These are phyloP conservation scores for Aegilops longissima DNA, from an alignment of 176 grass and related monocot genomes.

Conservation along the genomic window DNA sequence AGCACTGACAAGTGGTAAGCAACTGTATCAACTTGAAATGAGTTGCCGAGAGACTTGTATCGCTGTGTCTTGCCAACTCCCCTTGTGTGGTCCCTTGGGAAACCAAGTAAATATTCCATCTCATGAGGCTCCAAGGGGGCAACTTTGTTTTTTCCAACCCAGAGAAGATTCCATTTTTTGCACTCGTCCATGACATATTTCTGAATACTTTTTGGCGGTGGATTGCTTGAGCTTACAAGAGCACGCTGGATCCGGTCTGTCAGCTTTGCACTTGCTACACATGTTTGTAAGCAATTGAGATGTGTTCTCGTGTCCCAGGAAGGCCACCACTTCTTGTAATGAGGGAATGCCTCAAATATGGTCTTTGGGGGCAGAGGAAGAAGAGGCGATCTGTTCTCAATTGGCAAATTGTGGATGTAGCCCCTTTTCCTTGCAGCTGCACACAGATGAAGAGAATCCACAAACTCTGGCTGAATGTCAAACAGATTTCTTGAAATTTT, in stretches of 20 bases:
- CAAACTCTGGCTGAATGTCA: too few species aligned
- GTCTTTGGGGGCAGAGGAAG: conserved; percentile 56
- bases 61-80: conserved; percentile 45
- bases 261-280: conserved; percentile 41
- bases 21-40: conserved; percentile 82
- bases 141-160: conserved; percentile 73
- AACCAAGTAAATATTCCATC: conserved; percentile 69
- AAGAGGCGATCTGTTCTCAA: conserved; percentile 44
- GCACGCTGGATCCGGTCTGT: conserved; percentile 41
- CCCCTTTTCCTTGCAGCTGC: conserved; percentile 62
- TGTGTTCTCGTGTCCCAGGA: too few species aligned
- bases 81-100: conserved; percentile 70
- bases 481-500: too few species aligned
- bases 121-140: conserved; percentile 76
- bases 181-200: conserved; percentile 55
- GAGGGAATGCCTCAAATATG: conserved; percentile 60
- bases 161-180: conserved; percentile 68
- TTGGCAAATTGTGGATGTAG: conserved; percentile 73
- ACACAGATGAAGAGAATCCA: too few species aligned
- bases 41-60: conserved; percentile 35
- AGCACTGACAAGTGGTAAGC: conserved; percentile 71
- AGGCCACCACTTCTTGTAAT: too few species aligned
- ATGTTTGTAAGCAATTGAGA: conserved; percentile 44
- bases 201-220: conserved; percentile 36
- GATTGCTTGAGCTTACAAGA: conserved; percentile 21